Evolutionary conservation across 2,329 filamentous ascomycete genomes (phyloP), one percentile per base, ranked within the genome.

Genomic region (Parasarocladium wereldwijsianum): DNA sequence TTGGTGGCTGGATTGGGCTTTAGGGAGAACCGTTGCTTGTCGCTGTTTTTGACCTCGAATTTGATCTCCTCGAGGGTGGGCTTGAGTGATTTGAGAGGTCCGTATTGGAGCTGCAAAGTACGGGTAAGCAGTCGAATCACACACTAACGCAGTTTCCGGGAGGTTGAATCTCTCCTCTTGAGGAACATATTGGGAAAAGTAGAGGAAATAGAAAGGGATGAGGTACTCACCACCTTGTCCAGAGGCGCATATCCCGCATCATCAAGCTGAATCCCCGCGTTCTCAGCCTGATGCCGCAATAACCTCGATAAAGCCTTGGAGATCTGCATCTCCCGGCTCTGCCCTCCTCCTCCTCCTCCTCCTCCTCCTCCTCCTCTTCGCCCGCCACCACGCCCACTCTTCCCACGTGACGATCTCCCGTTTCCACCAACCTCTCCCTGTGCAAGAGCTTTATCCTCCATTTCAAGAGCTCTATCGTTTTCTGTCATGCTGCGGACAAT

Each of bases 1-100:
- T 47, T 44, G 23, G 43, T 42, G 11, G 34, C 33, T 7, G 48
- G 43, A 37, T 57, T 66, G 26, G 68, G 68, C 31, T 84, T 76
- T 45, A 96, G 63, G 2, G 75, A 70, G 60, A 92, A 98, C 22
- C 90, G 80, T 53, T 94, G 80, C 58, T 98, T 98, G 45, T 87
- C 81, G 47, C 84, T 92, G 28, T 68, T 67, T 10, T 60, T 53
- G 9, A 94, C 85, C 11, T 77, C 66, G 8, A 63, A 50, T 32
- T 69, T 61, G 38, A 98, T 64, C 40, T 94, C 87, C 3, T 63
- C 56, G 34, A 93, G 68, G 1, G 77, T 80, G n/a, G 79, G 69
- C 36, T 80, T 64, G 8, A 93, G 62, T 4, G 69, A 71, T 38
- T 69, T 70, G 32, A 94, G 42, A 7, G 66, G 64, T 1, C 55